Evolutionary conservation across 768 basidiomycete species (phyloP).

Genomic region (Trametes cubensis): DNA sequence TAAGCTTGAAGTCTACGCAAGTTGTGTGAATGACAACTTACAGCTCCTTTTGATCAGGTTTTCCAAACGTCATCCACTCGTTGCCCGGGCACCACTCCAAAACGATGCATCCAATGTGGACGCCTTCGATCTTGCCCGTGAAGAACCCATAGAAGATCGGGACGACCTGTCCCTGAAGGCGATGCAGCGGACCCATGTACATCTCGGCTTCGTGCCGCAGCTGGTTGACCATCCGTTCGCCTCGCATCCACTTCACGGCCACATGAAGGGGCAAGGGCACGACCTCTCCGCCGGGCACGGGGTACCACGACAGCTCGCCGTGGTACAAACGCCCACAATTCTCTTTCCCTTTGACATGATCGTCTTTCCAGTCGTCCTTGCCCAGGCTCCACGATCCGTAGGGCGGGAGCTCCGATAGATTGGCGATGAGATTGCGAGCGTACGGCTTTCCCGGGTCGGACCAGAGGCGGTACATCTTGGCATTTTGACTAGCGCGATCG

Average conservation of each 20-base stretch:
- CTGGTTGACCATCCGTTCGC: constrained; percentile 28
- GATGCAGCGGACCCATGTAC: constrained; percentile 37
- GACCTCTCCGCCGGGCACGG: neutral
- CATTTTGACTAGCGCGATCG: constrained; percentile 4
- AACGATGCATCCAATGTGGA: constrained; percentile 38
- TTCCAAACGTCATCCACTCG: constrained; percentile 4
- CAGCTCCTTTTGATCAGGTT: constrained; percentile 1
- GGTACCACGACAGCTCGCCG: constrained; percentile 12
- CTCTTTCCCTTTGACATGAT: neutral
- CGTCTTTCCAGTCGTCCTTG: constrained; percentile 4
- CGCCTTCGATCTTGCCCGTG: constrained; percentile 33
- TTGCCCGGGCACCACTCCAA: constrained; percentile 42
- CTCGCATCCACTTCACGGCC: constrained; percentile 41
- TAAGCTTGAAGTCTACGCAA: neutral
- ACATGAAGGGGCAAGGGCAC: constrained; percentile 14
- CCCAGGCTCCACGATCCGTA: constrained; percentile 7
- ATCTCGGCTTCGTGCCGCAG: constrained; percentile 39
- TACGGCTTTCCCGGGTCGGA: neutral
- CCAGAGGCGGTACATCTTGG: constrained; percentile 15
- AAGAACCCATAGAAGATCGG: constrained; percentile 45
- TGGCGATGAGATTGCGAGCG: constrained; percentile 6
- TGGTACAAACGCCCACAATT: constrained; percentile 13
- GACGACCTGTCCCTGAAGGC: constrained; percentile 43
- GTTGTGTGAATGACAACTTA: constrained; percentile 5
- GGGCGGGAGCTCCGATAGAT: neutral